A percentile compares a stretch with the other conserved stretches of the same genome.
Conservation (phyloP, 2,329 filamentous ascomycete species). For the Paramyrothecium roridum region DNA sequence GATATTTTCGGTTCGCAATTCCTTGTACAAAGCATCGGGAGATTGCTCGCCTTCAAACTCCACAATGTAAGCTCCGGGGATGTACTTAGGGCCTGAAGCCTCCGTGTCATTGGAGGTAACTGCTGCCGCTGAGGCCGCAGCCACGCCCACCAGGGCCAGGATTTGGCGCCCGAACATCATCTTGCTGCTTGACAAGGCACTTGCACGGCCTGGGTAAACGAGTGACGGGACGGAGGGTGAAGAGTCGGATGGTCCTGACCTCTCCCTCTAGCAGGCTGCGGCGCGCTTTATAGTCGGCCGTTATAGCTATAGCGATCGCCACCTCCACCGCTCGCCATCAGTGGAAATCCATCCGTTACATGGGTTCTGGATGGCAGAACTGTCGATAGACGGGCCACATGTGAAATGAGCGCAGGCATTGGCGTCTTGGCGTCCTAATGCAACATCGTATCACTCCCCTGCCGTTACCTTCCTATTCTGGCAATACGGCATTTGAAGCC, state of each 20-base stretch:
- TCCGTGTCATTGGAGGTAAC: background rate
- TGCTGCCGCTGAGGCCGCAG: background rate
- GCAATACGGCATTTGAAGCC: background rate
- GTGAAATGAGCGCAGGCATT: background rate
- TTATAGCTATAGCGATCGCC: background rate
- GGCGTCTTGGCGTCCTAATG: background rate
- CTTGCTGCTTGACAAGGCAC: background rate
- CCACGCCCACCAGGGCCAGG: background rate
- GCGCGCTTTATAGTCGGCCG: background rate
- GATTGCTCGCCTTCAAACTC: constrained; percentile 15
- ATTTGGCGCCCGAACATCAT: background rate
- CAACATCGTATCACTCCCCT: background rate
- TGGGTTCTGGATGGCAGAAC: background rate
- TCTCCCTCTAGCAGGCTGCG: background rate
- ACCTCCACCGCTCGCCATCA: background rate
- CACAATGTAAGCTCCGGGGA: constrained; percentile 20
- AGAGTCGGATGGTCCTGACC: background rate
- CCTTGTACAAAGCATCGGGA: constrained; percentile 10
- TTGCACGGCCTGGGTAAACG: background rate
- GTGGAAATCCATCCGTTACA: background rate
- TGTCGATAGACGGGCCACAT: background rate
- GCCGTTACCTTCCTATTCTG: background rate
- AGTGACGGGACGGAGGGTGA: background rate
- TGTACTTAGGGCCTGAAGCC: background rate
- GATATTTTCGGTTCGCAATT: constrained; percentile 11